Base-by-base conservation (phyloP, 73 alveolate genomes). In the Symbiodinium natans region DNA sequence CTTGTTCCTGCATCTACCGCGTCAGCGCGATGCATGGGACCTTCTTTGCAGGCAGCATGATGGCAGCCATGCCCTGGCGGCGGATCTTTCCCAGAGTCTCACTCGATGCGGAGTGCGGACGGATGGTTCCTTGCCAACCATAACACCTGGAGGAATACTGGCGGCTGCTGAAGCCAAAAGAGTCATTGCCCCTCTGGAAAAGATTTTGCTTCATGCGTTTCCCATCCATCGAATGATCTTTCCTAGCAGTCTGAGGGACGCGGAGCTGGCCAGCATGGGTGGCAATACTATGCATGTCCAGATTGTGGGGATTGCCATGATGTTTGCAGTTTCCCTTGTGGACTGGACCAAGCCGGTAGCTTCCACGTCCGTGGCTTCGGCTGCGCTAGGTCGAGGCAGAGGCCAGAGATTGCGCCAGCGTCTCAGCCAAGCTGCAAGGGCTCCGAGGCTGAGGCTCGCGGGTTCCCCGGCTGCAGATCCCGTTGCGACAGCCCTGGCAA, bases 1-100 rank as follows among this genome's bases (percentile, higher is more conserved):
- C 10, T 41, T 88, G 86, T 88, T 25, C 75, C 46, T 88, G 85
- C 95, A 88, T n/a, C n/a, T 88, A 10, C 95, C 95, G 23, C 95
- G 95, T 2, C 48, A 88, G 74, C n/a, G 95, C 8, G 95, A 59
- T 9, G 43, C 41, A 27, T 88, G 95, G 95, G 36, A 39, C n/a
- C 13, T 52, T 27, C 13, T 52, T 5, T 52, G 68, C 68, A 4
- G 0, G n/a, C n/a, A 43, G 68, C 68, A 29, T 23, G 39, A 48
- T 33, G 63, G 84, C 63, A 36, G 63, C 41, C 68, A 7, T 10
- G 23, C 27, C 33, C 25, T 88, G 9, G 73, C 23, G 8, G 41
- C 36, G 34, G 95, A 88, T 8, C 25, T 88, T 1, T 63, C 86
- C 42, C 95, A 88, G 41, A 63, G 73, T 41, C 42, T 88, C 43